A percentile compares a stretch with the other conserved stretches of the same genome.
These are phyloP conservation scores for Pichia sp. DNA, from an alignment of 1,139 yeast species.

Conservation along the genomic window DNA sequence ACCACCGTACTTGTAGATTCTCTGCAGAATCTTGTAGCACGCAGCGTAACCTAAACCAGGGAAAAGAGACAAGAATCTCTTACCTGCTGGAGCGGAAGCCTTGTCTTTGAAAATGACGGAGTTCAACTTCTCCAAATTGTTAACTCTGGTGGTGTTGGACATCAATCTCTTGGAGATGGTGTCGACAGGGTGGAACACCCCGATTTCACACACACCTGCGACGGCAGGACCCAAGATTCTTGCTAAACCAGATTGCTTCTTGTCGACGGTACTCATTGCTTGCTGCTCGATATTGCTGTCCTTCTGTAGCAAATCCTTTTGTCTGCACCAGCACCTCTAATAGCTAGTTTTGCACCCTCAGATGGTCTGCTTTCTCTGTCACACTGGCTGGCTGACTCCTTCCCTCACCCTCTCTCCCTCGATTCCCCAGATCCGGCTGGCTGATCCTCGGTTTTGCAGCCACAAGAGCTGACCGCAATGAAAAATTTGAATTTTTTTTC, in stretches of 20 bases:
- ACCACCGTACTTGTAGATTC: constrained; percentile 98
- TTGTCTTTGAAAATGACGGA: constrained; percentile 80
- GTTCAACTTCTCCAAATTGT: constrained; percentile 65
- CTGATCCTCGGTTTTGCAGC: no score
- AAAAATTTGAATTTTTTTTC: no score
- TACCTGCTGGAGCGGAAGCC: constrained; percentile 65
- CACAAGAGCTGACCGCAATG: no score
- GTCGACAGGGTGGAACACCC: constrained; percentile 97
- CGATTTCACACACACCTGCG: constrained; percentile 95
- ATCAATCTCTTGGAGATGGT: constrained; percentile 95
- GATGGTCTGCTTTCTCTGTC: no score
- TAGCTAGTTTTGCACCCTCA: no score
- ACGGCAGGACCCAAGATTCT: constrained; percentile 95
- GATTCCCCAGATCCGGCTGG: no score
- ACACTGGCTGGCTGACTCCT: no score
- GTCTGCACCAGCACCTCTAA: no score
- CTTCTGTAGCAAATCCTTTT: no score
- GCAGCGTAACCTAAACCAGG: constrained; percentile 99
- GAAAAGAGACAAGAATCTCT: constrained; percentile 77
- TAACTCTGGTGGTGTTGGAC: constrained; percentile 82
- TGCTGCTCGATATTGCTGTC: neutral
- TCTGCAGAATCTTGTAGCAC: constrained; percentile 89
- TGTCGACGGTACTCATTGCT: constrained; percentile 42
- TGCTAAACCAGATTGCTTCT: constrained; percentile 85
- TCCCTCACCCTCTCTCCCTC: no score